phyloP scores from a whole-genome alignment of 352 stramenopile genomes.

The Pythium periplocum region DNA sequence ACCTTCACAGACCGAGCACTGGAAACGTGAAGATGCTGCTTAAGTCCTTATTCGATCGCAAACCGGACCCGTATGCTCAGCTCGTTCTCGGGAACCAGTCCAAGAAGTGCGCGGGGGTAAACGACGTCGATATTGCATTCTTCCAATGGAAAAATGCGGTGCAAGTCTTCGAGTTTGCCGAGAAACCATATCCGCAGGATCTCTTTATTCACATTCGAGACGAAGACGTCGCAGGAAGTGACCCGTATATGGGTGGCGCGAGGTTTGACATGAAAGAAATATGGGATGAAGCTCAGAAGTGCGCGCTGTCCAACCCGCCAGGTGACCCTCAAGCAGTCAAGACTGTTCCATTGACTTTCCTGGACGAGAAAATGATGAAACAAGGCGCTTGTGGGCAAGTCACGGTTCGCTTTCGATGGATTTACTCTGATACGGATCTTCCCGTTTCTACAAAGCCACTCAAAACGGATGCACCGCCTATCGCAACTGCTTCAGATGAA shows the following conservation, averaged over 20 bases:
- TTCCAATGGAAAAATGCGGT: slow-evolving; percentile 41
- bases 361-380: slow-evolving; percentile 35
- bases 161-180: slow-evolving; percentile 32
- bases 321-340: slow-evolving; percentile 25
- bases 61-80: slow-evolving; percentile 38
- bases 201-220: slow-evolving; percentile 36
- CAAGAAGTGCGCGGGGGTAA: slow-evolving; percentile 24
- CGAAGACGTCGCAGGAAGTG: slow-evolving; percentile 28
- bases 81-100: slow-evolving; percentile 24
- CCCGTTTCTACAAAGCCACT: slow-evolving; percentile 4
- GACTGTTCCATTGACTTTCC: slow-evolving; percentile 26
- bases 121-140: slow-evolving; percentile 37
- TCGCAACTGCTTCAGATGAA: no score
- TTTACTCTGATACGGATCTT: slow-evolving; percentile 24
- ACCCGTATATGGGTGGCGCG: slow-evolving; percentile 39
- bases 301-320: slow-evolving; percentile 8
- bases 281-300: slow-evolving; percentile 14
- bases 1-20: slow-evolving; percentile 20
- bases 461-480: no score
- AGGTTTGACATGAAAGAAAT: slow-evolving; percentile 25
- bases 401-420: slow-evolving; percentile 34
- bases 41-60: slow-evolving; percentile 36
- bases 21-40: slow-evolving; percentile 22
- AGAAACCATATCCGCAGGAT: slow-evolving; percentile 25
- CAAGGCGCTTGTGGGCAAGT: slow-evolving; percentile 30